phyloP scores from a whole-genome alignment of 768 basidiomycete genomes.

The Trametes cinnabarina region DNA sequence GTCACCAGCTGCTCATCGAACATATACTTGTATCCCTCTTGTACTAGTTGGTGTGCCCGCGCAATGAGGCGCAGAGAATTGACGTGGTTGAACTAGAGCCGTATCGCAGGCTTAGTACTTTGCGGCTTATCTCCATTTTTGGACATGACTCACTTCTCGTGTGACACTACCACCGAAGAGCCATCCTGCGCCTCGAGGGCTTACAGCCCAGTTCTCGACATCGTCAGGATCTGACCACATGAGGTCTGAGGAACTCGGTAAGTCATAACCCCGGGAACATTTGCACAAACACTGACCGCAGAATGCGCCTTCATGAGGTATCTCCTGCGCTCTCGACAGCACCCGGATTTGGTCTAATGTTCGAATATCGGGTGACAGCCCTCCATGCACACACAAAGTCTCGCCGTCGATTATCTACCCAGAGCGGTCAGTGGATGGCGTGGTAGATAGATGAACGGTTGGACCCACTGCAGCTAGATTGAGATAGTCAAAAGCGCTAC shows the following conservation, averaged over 20 bases:
- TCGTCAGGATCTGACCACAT: conserved; percentile 99
- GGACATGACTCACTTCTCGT: conserved; percentile 57
- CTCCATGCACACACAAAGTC: conserved; percentile 92
- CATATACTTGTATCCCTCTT: conserved; percentile 97
- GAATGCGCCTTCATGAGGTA: conserved; percentile 98
- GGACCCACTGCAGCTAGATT: conserved; percentile 85
- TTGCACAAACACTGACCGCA: conserved; percentile 57
- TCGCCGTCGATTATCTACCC: conserved; percentile 93
- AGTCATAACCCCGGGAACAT: background rate
- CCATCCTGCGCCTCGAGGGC: conserved; percentile 95
- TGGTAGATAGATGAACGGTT: too few species aligned
- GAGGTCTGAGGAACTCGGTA: conserved; percentile 52
- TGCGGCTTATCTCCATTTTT: too few species aligned
- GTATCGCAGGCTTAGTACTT: background rate
- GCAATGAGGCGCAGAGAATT: conserved; percentile 87
- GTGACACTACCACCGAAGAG: conserved; percentile 87
- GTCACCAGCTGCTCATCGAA: conserved; percentile 90
- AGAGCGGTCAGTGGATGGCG: too few species aligned
- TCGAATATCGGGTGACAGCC: conserved; percentile 92
- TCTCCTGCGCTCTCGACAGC: conserved; percentile 92
- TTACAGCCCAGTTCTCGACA: conserved; percentile 94
- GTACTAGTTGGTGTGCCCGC: conserved; percentile 94
- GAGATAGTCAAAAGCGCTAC: conserved; percentile 92
- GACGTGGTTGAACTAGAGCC: conserved; percentile 81
- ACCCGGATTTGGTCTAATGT: conserved; percentile 94